Base-by-base conservation (phyloP, 768 basidiomycete genomes). In the Pisolithus albus region DNA sequence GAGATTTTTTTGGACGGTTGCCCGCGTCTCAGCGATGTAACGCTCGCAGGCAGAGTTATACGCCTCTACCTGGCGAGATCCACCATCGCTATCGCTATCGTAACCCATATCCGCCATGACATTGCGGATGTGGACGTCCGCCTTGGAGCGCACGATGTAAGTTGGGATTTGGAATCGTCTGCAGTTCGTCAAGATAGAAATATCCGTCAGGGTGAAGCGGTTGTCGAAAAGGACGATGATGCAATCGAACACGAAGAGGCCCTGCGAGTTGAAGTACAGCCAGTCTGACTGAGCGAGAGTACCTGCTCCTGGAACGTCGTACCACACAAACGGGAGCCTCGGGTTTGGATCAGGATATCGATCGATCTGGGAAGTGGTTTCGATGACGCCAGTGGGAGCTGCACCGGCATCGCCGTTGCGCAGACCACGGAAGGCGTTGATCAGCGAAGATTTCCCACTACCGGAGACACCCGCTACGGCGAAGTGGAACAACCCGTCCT, bases 381-480 rank as follows among this genome's bases (percentile, higher is more conserved):
- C 64, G 7, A 50, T 51, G 24, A 63, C 50, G 13, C 63, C 63
- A 24, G 58, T 58, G 4, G 53, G 46, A 26, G 63, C 64, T 21
- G 65, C 59, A 19, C 55, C 52, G n/a, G 28, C 37, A 28, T 55
- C 42, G 1, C 48, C 40, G 46, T 61, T 60, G n/a, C 43, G 40
- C 19, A 64, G 40, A 23, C 64, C 64, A 26, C 66, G 59, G 42
- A 63, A 59, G 26, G 63, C 56, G 53, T 67, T 66, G 44, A 67
- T 53, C 49, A 67, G 46, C 19, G 65, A 65, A 7, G 65, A 66
- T 47, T 67, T 67, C 21, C 66, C 66, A 13, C 56, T 61, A 4
- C 62, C 64, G 4, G 60, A 53, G 32, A 53, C 34, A 11, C 66
- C 64, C 48, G 61, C 61, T 43, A 68, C 46, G 39, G 63, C 66